Percentiles rank a stretch among this genome's conserved stretches.
Evolutionary conservation across 208 protist genomes (phyloP).

Genomic region (Leishmania amazonensis): DNA sequence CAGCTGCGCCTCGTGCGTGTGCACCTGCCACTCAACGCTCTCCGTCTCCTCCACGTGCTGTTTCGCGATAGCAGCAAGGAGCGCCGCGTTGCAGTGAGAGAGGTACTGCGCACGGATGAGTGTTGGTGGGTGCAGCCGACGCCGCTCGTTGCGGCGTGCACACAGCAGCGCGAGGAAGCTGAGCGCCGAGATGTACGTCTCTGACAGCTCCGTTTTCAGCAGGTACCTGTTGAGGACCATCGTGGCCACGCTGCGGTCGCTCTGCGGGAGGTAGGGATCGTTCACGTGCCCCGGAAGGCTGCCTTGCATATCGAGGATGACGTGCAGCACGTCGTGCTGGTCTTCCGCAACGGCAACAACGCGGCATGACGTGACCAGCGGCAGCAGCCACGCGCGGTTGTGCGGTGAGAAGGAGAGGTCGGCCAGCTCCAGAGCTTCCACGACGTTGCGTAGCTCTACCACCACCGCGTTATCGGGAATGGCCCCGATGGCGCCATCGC

Average conservation of each 20-base stretch:
- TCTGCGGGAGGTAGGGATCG: conserved; percentile 69
- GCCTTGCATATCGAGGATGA: conserved; percentile 71
- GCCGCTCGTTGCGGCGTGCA: conserved; percentile 56
- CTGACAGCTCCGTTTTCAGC: conserved; percentile 45
- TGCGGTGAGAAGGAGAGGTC: conserved; percentile 74
- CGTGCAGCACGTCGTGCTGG: conserved; percentile 69
- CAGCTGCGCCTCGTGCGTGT: conserved; percentile 62
- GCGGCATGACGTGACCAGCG: conserved; percentile 74
- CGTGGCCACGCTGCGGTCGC: conserved; percentile 58
- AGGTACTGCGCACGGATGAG: conserved; percentile 81
- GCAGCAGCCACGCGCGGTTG: conserved; percentile 82
- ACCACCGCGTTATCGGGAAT: conserved; percentile 80
- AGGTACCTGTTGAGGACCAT: conserved; percentile 65
- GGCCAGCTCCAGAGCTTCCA: conserved; percentile 70
- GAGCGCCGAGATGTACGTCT: conserved; percentile 37
- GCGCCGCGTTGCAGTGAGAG: conserved; percentile 65
- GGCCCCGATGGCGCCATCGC: conserved; percentile 26
- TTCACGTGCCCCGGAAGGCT: conserved; percentile 55
- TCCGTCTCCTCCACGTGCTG: conserved; percentile 61
- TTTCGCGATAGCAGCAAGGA: conserved; percentile 65
- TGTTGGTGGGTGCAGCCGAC: conserved; percentile 73
- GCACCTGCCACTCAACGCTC: conserved; percentile 82
- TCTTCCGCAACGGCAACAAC: conserved; percentile 55
- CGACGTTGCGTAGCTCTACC: conserved; percentile 69
- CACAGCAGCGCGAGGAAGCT: conserved; percentile 50